Percentiles rank a stretch among this genome's conserved stretches.
Conservation (phyloP, 306 rosid species). For the Lablab purpureus region DNA sequence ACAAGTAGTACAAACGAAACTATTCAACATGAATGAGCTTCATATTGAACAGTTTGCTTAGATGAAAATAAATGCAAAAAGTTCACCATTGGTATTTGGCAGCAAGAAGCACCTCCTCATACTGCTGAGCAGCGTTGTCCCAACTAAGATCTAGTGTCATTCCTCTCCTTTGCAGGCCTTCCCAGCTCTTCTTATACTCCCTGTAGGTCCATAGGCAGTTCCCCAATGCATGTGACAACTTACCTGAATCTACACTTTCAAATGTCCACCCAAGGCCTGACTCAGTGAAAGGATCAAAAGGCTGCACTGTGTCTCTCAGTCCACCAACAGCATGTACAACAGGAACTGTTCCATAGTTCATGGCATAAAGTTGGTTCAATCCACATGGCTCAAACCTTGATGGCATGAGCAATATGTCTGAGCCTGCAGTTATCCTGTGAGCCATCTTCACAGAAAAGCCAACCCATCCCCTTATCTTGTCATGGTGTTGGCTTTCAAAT, state of each 20-base stretch:
- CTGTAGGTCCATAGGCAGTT: conserved; percentile 70
- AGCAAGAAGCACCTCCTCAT: conserved; percentile 82
- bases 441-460: conserved; percentile 80
- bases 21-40: conserved; percentile 9
- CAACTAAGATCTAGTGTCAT: conserved; percentile 80
- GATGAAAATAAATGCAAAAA: conserved; percentile 1
- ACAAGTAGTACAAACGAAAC: not conserved
- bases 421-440: conserved; percentile 86
- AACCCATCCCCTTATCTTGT: conserved; percentile 80
- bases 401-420: conserved; percentile 84
- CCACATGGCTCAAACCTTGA: conserved; percentile 94
- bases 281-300: conserved; percentile 69
- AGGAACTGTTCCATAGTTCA: conserved; percentile 84
- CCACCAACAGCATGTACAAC: conserved; percentile 93
- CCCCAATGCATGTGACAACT: conserved; percentile 69
- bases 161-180: conserved; percentile 84
- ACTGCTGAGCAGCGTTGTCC: conserved; percentile 80
- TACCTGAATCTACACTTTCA: conserved; percentile 66
- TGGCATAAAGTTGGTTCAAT: conserved; percentile 88
- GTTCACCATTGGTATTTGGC: conserved; percentile 76
- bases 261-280: conserved; percentile 87
- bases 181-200: conserved; percentile 82
- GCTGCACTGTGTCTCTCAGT: conserved; percentile 75
- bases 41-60: not conserved
- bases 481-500: conserved; percentile 58